Evolutionary conservation across 176 grass and related monocot species (phyloP), one percentile per base, ranked within the genome.

Genomic region (Aegilops bicornis): DNA sequence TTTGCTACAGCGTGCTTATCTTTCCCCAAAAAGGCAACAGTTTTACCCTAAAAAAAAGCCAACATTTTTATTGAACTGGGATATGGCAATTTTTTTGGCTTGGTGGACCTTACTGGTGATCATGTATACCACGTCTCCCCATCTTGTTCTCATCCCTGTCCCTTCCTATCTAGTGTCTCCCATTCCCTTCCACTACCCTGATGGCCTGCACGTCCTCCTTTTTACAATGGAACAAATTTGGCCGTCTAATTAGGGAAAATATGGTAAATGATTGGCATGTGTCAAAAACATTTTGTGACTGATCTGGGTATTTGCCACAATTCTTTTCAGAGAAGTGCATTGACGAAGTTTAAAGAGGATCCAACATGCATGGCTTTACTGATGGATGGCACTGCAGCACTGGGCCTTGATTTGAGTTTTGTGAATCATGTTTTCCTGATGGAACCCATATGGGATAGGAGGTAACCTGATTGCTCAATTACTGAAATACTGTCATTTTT

Each of bases 371-470:
- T 94, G 88, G 96, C 94, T 76, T 91, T 98, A 84, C 50, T 98
- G 67, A 98, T 98, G 91, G 96, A 98, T 92, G 96, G 96, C 86
- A 98, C 93, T 85, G 96, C 93, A 42, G 93, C 96, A 52, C 77
- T 98, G 70, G 96, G 96, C 47, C 91, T 98, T 84, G 96, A 98
- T 90, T 87, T 98, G 91, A 98, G 96, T 82, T 98, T 98, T 86
- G 96, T 95, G 68, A 79, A 90, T 42, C 65, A 88, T 83, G 96
- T 98, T 78, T 98, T 98, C 77, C 89, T 98, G 78, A 98, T 98
- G 96, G 96, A 98, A 87, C 96, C 96, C 76, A 98, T 98, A 81
- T 98, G 96, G 96, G 93, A 98, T 62, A 94, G 93, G 83, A 98
- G 96, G 96, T 93, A 90, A 82, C 81, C 27, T 56, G 36, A 52